Evolutionary conservation across 768 basidiomycete genomes (phyloP), one percentile per base, ranked within the genome.

Genomic region (Mycena kentingensis): DNA sequence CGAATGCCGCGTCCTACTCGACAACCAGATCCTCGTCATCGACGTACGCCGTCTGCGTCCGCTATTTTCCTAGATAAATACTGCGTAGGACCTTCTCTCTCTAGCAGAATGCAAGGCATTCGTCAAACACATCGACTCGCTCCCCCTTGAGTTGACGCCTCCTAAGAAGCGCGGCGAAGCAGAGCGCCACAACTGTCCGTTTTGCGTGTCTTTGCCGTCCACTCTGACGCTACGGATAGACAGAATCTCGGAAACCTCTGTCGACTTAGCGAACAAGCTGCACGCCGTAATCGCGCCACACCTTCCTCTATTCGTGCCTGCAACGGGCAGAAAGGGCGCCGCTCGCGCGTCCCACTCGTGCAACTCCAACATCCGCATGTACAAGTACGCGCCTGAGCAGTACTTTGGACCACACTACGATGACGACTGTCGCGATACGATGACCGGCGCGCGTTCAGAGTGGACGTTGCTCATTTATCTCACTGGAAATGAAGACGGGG

Each of bases 361-460:
- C 49, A 90, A 90, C 66, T 78, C 84, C 2, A 89, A 90, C 63
- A 89, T 90, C 27, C 73, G 89, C 25, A 65, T 89, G 54, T 89
- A 89, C 66, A 84, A 83, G 58, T 90, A 88, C 63, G 74, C 75
- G 3, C 69, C 79, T 22, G 73, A 73, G 0, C 84, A 87, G 55
- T 79, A 84, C 67, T 90, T 90, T 67, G 85, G 86, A 19, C 79
- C 82, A 13, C 88, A 90, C 65, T 90, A 89, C 60, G 88, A 90
- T 57, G 87, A 88, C 60, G 81, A 82, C 18, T 81, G 87, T 24
- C 74, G 75, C 7, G 86, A 87, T 63, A 50, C 75, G 4, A 62
- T 73, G 46, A 83, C 84, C 6, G 84, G 84, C 4, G 75, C 78
- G 1, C 81, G 78, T 63, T 87, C 85, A 28, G 87, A 89, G 64